phyloP scores from a whole-genome alignment of 208 protist species.

The Endotrypanum monterogeii region DNA sequence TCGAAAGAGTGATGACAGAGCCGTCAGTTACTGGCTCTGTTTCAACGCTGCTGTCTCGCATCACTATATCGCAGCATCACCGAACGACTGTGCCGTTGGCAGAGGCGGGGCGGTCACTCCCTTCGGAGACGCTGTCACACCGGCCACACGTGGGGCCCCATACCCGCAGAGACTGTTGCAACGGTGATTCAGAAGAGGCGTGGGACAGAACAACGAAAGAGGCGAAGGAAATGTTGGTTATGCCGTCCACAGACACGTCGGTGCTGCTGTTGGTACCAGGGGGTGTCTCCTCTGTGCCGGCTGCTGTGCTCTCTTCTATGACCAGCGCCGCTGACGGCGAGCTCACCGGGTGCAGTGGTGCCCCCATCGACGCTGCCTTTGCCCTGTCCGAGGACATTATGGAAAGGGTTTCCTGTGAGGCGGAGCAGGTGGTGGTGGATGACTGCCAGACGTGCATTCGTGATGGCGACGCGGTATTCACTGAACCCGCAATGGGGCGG shows the following conservation, averaged over 20 bases:
- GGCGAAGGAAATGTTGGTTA: not conserved
- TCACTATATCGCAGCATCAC: not conserved
- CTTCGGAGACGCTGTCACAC: not conserved
- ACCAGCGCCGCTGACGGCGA: constrained; percentile 9
- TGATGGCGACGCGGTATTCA: not conserved
- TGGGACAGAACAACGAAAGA: not conserved
- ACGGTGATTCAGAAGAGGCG: not conserved
- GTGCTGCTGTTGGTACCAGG: constrained; percentile 17
- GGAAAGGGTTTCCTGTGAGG: not conserved
- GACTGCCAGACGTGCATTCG: not conserved
- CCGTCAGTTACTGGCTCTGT: no score
- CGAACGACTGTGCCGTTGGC: not conserved
- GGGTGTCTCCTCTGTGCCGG: constrained; percentile 10
- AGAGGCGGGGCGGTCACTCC: not conserved
- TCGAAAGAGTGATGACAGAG: not conserved
- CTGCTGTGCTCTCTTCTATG: constrained; percentile 8
- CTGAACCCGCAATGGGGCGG: not conserved
- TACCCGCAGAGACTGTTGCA: not conserved
- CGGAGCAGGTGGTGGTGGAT: not conserved
- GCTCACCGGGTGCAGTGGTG: constrained; percentile 11
- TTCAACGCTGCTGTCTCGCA: not conserved
- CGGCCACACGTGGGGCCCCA: not conserved
- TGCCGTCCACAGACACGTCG: not conserved
- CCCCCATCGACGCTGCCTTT: constrained; percentile 16
- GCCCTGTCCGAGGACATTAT: constrained; percentile 20